Conservation (phyloP, 78 protist genomes). For the Dictyostelium capitatum region DNA sequence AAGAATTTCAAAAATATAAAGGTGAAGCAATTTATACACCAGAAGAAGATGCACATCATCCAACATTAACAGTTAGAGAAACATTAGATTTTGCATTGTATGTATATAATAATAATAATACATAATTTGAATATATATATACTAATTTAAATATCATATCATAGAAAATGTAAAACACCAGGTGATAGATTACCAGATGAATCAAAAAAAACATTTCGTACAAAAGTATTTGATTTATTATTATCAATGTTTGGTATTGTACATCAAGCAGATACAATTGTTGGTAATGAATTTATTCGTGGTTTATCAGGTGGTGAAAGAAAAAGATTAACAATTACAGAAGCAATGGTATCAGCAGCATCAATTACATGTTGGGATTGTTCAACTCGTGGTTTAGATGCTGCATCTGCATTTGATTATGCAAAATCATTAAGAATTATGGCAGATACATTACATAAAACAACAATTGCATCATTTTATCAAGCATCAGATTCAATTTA, state of each 20-base stretch:
- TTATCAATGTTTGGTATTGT: constrained; percentile 70
- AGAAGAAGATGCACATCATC: constrained; percentile 74
- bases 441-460: constrained; percentile 47
- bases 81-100: constrained; percentile 66
- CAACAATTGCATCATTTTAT: constrained; percentile 59
- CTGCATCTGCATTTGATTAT: constrained; percentile 50
- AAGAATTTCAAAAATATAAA: constrained; percentile 37
- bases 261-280: constrained; percentile 51
- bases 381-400: constrained; percentile 64
- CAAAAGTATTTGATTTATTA: constrained; percentile 23
- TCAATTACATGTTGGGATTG: constrained; percentile 37
- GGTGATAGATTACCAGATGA: constrained; percentile 38
- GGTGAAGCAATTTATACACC: constrained; percentile 81
- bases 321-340: constrained; percentile 41
- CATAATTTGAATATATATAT: too few relatives aligned
- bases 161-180: constrained; percentile 65
- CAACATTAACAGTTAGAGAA: constrained; percentile 64
- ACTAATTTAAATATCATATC: too few relatives aligned
- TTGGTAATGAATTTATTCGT: constrained; percentile 43
- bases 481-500: constrained; percentile 77
- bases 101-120: too few relatives aligned
- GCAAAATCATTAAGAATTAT: constrained; percentile 49
- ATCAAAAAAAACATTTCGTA: constrained; percentile 49
- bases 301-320: constrained; percentile 77
- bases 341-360: constrained; percentile 11